Percentiles rank a stretch among this genome's conserved stretches.
These are phyloP conservation scores for Pouteria glomerata DNA, from an alignment of 148 eudicot species.

Conservation along the genomic window DNA sequence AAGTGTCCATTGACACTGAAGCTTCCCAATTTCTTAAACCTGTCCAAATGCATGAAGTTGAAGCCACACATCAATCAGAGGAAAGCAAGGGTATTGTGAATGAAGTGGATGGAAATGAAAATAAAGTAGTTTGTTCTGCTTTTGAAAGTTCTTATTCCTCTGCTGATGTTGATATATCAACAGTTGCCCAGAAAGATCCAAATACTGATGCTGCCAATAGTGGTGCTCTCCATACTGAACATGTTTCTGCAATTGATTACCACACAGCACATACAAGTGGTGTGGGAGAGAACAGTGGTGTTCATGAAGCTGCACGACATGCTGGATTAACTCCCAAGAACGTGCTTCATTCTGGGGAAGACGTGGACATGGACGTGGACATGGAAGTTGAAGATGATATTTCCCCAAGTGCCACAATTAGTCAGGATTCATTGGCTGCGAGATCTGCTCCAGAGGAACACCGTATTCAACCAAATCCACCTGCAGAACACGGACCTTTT, in stretches of 20 bases:
- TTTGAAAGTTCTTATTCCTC: slow-evolving; percentile 13
- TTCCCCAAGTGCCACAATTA: slow-evolving; percentile 15
- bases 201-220: slow-evolving; percentile 17
- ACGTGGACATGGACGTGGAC: slow-evolving; percentile 92
- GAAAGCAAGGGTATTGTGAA: slow-evolving; percentile 23
- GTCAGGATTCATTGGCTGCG: slow-evolving; percentile 9
- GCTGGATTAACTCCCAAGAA: slow-evolving; percentile 25
- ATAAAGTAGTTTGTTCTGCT: slow-evolving; percentile 17
- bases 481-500: slow-evolving; percentile 18
- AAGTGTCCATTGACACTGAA: slow-evolving; percentile 43
- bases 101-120: slow-evolving; percentile 18
- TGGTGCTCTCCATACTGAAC: slow-evolving; percentile 12
- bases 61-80: slow-evolving; percentile 13
- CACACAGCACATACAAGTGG: slow-evolving; percentile 9
- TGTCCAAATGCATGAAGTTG: slow-evolving; percentile 24
- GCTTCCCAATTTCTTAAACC: slow-evolving; percentile 18
- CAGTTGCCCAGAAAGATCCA: slow-evolving; percentile 13
- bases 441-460: slow-evolving; percentile 21
- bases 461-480: slow-evolving; percentile 22
- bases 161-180: slow-evolving; percentile 16
- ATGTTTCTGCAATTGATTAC: slow-evolving; percentile 14
- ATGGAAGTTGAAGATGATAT: slow-evolving; percentile 85
- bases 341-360: slow-evolving; percentile 38
- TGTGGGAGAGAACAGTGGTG: slow-evolving; percentile 25
- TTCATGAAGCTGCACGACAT: slow-evolving; percentile 16